Evolutionary conservation across 192 early-diverging fungal species (phyloP), one percentile per base, ranked within the genome.

Genomic region (Gaertneriomyces sp.): DNA sequence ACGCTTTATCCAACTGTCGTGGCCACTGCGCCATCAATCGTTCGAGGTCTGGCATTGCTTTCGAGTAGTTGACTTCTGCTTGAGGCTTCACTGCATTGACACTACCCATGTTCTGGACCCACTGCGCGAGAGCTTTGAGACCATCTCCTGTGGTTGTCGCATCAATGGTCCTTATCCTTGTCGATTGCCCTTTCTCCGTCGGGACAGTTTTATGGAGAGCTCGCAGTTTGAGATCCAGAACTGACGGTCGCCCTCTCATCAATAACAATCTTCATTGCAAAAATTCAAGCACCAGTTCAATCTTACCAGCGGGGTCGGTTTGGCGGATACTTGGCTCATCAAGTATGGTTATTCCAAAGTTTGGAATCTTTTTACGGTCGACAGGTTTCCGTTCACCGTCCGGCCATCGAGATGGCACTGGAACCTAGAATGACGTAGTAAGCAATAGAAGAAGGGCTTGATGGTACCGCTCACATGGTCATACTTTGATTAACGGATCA

Each of bases 401-500:
- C 46, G 71, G 76, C 45, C 50, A 63, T 63, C 61, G 61, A 17
- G 61, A 20, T 53, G 61, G 61, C 41, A 61, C 54, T 7, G 69
- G 66, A 59, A 84, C 71, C 82, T 84, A 38, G 16, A 16, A 17
- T n/a, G 12, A 17, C 16, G 55, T 38, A 51, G 20, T 17, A 51
- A 33, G 41, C 64, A 20, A 56, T 56, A 0, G 16, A 56, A 11
- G 12, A 33, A 12, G 1, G 33, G 16, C 4, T 11, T 60, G 58
- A 25, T n/a, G 39, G 17, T 60, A 12, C 8, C 39, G 19, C 2
- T 12, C 58, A 60, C 25, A 33, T 2, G 1, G 19, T 12, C 50
- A 3, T 17, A 83, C 81, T 62, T 84, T 84, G 16, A 86, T 79
- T 41, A 86, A 75, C 4, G 85, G 79, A 62, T 86, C 85, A 68